Evolutionary conservation across 1,284 basidiomycete species (phyloP).

Genomic region (Melampsora americana): DNA sequence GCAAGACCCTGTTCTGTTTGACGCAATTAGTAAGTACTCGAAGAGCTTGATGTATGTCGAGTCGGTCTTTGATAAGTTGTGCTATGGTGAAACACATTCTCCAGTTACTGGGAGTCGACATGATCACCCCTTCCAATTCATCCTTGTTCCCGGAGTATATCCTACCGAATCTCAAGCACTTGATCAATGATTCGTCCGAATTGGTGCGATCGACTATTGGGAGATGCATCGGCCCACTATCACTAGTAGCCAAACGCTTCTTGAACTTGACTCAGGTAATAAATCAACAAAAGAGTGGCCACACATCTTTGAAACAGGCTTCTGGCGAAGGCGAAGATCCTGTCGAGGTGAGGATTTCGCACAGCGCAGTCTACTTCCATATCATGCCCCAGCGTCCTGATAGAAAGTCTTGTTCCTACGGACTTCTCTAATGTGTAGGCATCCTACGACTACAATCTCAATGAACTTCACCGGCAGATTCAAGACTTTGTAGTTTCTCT

Average conservation of each 20-base stretch:
- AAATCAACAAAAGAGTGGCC: conserved; percentile 71
- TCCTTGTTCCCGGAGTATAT: conserved; percentile 89
- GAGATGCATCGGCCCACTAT: conserved; percentile 76
- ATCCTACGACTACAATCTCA: conserved; percentile 79
- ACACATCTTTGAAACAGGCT: conserved; percentile 58
- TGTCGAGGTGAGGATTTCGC: conserved; percentile 62
- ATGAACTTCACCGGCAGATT: conserved; percentile 77
- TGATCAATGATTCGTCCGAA: conserved; percentile 77
- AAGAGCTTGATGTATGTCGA: conserved; percentile 2
- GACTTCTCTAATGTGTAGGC: conserved; percentile 54
- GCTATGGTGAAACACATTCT: conserved; percentile 13
- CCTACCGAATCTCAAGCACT: conserved; percentile 78
- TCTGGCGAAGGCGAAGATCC: conserved; percentile 72
- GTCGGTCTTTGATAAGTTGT: not conserved
- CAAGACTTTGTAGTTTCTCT: conserved; percentile 81
- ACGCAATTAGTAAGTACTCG: conserved; percentile 71
- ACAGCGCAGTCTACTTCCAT: too few relatives aligned
- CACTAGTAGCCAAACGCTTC: conserved; percentile 76
- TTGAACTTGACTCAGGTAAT: conserved; percentile 88
- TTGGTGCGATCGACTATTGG: conserved; percentile 88
- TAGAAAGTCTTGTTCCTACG: not conserved
- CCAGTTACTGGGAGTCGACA: conserved; percentile 76
- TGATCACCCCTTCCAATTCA: conserved; percentile 83
- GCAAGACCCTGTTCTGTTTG: conserved; percentile 71
- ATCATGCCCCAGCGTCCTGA: too few relatives aligned